These are phyloP conservation scores for Suillus discolor DNA, from an alignment of 768 basidiomycete species.

Conservation along the genomic window DNA sequence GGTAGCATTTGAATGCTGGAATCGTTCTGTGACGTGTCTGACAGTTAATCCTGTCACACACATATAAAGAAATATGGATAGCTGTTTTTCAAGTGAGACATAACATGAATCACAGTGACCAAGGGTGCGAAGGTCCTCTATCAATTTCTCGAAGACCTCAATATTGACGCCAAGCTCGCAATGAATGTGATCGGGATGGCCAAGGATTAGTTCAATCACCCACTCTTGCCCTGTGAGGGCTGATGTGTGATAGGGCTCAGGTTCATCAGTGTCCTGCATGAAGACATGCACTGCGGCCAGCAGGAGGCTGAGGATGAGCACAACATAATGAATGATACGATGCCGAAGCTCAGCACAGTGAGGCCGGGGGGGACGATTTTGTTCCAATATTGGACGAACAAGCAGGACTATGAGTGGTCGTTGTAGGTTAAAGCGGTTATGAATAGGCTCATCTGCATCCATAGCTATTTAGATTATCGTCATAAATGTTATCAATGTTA, in stretches of 20 bases:
- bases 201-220: conserved; percentile 13
- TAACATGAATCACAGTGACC: background rate
- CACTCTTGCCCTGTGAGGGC: conserved; percentile 24
- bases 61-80: background rate
- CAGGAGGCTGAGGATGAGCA: background rate
- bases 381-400: no score
- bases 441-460: no score
- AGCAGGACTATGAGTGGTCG: no score
- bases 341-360: background rate
- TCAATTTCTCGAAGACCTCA: background rate
- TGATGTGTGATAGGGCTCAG: conserved; percentile 25
- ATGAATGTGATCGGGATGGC: background rate
- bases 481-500: no score
- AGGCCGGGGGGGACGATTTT: no score
- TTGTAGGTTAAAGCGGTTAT: no score
- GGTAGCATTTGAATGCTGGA: no score
- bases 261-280: background rate
- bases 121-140: background rate
- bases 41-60: background rate
- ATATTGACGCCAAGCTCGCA: conserved; percentile 6
- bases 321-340: background rate
- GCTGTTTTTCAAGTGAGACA: background rate
- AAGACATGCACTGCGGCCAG: background rate
- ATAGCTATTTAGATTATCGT: no score
- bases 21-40: no score